Evolutionary conservation across 305 asterid species (phyloP), one percentile per base, ranked within the genome.

Genomic region (Fraxinus nigra): DNA sequence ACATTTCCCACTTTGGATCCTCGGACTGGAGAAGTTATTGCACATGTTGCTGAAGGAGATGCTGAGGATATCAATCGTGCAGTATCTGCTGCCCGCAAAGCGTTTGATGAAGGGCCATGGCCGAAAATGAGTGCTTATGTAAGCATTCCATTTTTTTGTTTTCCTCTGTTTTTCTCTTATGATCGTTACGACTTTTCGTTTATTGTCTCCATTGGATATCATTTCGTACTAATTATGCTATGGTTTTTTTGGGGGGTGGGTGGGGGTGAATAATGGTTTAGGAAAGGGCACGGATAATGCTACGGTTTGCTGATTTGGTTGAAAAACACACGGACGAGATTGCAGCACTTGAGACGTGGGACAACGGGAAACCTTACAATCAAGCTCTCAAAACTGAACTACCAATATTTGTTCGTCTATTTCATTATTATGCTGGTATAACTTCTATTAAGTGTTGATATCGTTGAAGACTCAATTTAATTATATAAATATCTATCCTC

Each of bases 81-180:
- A 24, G 99, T 96, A 14, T 89, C 93, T 81, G 93, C 97, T 77
- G 98, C 98, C 6, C 97, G 98, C 28, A 94, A 92, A 89, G 99
- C 99, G 28, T 96, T 96, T 85, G 98, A 96, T 37, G 98, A 93
- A 80, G 98, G 98, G 67, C 95, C 98, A 0, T 94, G 98, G 99
- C 99, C 98, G 33, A 92, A 77, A 83, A 87, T 94, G 98, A 86
- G 94, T 82, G 99, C 99, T 81, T 96, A 94, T 91, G 98, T 96
- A 91, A 87, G 26, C 8, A 56, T 33, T 63, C 22, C 8, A 22
- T 65, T 65, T 65, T 26, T 65, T 32, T 24, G 16, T 9, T 26
- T 26, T 26, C 14, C 34, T 9, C 34, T 63, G 5, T 24, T 8
- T 63, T 63, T 63, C 33, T 63, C 2, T 65, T 65, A 65, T 3